Conservation (phyloP, 2,329 filamentous ascomycete genomes). For the Scedosporium apiospermum region DNA sequence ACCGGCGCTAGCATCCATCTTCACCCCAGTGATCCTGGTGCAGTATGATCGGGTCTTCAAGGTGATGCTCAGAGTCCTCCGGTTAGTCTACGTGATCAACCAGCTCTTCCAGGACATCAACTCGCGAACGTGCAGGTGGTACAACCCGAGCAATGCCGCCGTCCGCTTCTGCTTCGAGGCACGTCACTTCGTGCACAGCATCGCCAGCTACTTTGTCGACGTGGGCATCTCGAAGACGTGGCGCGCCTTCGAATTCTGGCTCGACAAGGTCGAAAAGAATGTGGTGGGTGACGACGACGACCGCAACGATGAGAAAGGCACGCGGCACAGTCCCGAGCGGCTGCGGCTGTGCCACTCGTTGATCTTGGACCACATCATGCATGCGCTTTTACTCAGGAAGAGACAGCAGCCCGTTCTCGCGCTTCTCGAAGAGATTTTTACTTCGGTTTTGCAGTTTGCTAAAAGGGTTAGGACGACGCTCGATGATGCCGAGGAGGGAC, state of each 20-base stretch:
- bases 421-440: constrained; percentile 69
- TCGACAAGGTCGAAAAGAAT: constrained; percentile 52
- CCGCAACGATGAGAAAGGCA: constrained; percentile 23
- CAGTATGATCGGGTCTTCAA: constrained; percentile 85
- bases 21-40: constrained; percentile 59
- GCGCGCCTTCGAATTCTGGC: constrained; percentile 56
- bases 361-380: constrained; percentile 66
- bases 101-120: constrained; percentile 52
- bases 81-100: constrained; percentile 69
- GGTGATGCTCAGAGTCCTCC: constrained; percentile 63
- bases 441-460: constrained; percentile 62
- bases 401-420: constrained; percentile 64
- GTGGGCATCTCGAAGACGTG: constrained; percentile 66
- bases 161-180: constrained; percentile 65
- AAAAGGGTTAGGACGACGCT: constrained; percentile 32
- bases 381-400: constrained; percentile 62
- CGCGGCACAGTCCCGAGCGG: constrained; percentile 51
- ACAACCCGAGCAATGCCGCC: constrained; percentile 23
- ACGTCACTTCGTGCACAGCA: constrained; percentile 64
- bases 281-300: constrained; percentile 31
- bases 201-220: constrained; percentile 74
- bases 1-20: constrained; percentile 58
- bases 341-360: constrained; percentile 63
- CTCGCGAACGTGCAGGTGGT: constrained; percentile 23
- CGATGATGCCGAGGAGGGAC: constrained; percentile 18